Evolutionary conservation across 345 rosid species (phyloP).

Genomic region (Noccaea bulbosa): DNA sequence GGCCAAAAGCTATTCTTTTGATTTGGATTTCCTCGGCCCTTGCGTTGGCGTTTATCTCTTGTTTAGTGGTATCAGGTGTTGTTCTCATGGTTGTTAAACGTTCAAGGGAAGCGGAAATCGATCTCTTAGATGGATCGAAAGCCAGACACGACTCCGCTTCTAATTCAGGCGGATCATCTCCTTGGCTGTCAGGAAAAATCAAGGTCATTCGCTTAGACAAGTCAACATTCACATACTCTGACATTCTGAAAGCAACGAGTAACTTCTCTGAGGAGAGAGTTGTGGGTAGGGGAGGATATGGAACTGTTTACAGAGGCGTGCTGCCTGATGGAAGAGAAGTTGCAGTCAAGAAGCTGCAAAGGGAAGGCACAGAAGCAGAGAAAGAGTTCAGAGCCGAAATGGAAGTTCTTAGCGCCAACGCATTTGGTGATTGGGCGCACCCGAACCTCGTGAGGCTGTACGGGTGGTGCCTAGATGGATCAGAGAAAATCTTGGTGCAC

Average conservation of each 20-base stretch:
- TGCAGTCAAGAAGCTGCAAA: conserved; percentile 88
- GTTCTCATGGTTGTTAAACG: conserved; percentile 49
- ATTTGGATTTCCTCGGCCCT: conserved; percentile 51
- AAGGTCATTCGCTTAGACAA: conserved; percentile 79
- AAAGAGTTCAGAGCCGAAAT: conserved; percentile 86
- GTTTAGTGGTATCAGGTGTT: conserved; percentile 54
- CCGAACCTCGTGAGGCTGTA: conserved; percentile 88
- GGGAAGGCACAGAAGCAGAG: conserved; percentile 87
- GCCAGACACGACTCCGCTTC: conserved; percentile 55
- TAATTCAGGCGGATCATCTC: conserved; percentile 74
- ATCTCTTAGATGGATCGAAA: conserved; percentile 58
- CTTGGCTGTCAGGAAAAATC: conserved; percentile 71
- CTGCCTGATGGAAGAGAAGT: conserved; percentile 86
- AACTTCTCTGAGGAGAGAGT: conserved; percentile 75
- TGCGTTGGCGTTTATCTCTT: conserved; percentile 45
- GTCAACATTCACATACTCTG: conserved; percentile 75
- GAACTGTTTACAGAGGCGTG: conserved; percentile 76
- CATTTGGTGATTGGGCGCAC: conserved; percentile 89
- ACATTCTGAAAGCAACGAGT: conserved; percentile 80
- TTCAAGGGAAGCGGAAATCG: conserved; percentile 46
- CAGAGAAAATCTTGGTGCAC: conserved; percentile 78
- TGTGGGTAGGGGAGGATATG: conserved; percentile 88
- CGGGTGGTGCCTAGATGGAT: conserved; percentile 87
- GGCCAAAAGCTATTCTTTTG: conserved; percentile 39
- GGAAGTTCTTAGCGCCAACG: conserved; percentile 83